Percentiles rank a stretch among this genome's conserved stretches.
Conservation (phyloP, 352 stramenopile genomes). For the Aphanomyces stellatus region DNA sequence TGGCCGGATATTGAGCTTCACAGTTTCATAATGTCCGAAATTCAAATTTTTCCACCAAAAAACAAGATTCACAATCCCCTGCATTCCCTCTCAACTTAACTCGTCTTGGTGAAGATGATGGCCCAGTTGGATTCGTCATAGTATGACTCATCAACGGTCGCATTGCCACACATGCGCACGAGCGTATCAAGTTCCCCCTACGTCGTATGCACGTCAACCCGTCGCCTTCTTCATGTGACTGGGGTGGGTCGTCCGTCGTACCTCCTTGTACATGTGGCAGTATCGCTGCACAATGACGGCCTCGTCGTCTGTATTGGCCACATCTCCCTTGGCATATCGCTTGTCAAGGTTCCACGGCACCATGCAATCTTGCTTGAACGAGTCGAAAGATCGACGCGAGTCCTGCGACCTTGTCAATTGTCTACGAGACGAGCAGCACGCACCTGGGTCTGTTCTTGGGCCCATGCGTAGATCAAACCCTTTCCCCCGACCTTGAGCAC, state of each 20-base stretch:
- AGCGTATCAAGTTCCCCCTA: slow-evolving; percentile 67
- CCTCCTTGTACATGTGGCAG: slow-evolving; percentile 81
- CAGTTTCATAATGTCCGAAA: not conserved
- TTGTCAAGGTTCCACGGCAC: slow-evolving; percentile 83
- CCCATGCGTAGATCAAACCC: slow-evolving; percentile 81
- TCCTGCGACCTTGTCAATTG: slow-evolving; percentile 21
- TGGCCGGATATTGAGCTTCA: not conserved
- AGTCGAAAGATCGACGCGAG: slow-evolving; percentile 69
- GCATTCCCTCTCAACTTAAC: not conserved
- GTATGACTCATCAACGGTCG: slow-evolving; percentile 60
- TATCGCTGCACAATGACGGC: slow-evolving; percentile 58
- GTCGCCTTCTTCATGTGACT: not conserved
- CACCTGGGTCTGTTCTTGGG: slow-evolving; percentile 59
- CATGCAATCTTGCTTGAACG: slow-evolving; percentile 72
- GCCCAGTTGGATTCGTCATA: slow-evolving; percentile 85
- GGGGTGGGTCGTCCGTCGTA: not conserved
- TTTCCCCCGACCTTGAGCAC: slow-evolving; percentile 57
- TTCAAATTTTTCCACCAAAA: too few relatives aligned
- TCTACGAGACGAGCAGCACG: too few relatives aligned
- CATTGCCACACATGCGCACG: slow-evolving; percentile 47
- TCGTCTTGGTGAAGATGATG: slow-evolving; percentile 39
- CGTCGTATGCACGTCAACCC: too few relatives aligned
- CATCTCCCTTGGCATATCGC: slow-evolving; percentile 47
- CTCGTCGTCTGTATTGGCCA: too few relatives aligned
- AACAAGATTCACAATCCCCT: too few relatives aligned